A percentile compares a stretch with the other conserved stretches of the same genome.
Evolutionary conservation across 208 protist genomes (phyloP).

Genomic region (Trichomonas vaginalis): DNA sequence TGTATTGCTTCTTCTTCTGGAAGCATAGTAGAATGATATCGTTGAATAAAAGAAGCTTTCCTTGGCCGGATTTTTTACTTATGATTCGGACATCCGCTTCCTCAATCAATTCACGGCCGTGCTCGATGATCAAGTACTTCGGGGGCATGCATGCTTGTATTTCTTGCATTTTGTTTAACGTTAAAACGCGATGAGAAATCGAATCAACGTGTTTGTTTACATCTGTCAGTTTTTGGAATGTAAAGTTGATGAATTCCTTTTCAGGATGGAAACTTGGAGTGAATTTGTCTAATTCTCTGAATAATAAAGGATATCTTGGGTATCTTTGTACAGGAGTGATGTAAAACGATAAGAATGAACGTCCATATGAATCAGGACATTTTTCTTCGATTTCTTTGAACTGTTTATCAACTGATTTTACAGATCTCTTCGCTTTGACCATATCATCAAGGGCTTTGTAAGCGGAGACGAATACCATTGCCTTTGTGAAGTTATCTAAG

Average conservation of each 20-base stretch:
- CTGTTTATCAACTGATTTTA: not conserved
- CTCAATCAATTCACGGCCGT: not conserved
- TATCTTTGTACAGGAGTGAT: conserved; percentile 4
- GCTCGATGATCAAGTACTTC: not conserved
- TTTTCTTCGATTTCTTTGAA: conserved; percentile 9
- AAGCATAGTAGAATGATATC: not conserved
- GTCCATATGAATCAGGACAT: not conserved
- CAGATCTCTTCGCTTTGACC: not conserved
- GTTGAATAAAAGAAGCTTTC: not conserved
- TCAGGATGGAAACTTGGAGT: not conserved
- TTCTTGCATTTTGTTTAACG: not conserved
- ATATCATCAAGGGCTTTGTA: not conserved
- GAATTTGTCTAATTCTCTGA: not conserved
- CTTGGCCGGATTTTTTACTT: not conserved
- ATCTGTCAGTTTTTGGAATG: not conserved
- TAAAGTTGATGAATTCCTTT: not conserved
- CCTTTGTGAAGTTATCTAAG: not conserved
- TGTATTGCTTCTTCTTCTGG: not conserved
- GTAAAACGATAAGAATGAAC: not conserved
- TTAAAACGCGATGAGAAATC: not conserved
- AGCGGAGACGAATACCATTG: not conserved
- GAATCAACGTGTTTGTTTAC: not conserved
- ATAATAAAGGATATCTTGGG: not conserved
- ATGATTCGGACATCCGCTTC: not conserved
- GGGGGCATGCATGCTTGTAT: not conserved